phyloP scores from a whole-genome alignment of 257 asterid species.

The Datura wrightii region DNA sequence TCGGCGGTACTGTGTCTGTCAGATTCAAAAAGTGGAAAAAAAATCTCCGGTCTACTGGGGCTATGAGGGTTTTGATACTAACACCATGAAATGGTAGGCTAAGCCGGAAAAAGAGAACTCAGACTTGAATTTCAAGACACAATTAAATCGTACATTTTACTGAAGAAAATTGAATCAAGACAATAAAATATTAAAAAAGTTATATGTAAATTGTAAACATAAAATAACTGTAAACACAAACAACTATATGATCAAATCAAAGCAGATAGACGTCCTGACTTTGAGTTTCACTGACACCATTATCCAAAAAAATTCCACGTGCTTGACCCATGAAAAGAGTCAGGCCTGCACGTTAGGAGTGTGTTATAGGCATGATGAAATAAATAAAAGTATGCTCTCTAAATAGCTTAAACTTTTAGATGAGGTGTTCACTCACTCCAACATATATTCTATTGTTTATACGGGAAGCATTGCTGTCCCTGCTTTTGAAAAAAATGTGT shows the following conservation, averaged over 20 bases:
- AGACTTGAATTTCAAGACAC: neutral
- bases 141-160: neutral
- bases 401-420: neutral
- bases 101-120: neutral
- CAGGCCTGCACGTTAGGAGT: neutral
- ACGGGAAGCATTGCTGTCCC: neutral
- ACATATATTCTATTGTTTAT: neutral
- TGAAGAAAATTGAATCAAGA: neutral
- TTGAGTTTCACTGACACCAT: neutral
- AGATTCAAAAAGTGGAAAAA: neutral
- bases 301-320: neutral
- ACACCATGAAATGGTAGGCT: neutral
- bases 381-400: neutral
- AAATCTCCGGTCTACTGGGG: neutral
- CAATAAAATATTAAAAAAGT: neutral
- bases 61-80: neutral
- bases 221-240: neutral
- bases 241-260: neutral
- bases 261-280: neutral
- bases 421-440: slow-evolving; percentile 8
- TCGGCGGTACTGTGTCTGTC: neutral
- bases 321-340: neutral
- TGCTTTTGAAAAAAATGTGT: neutral
- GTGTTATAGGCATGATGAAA: neutral
- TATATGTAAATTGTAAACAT: neutral